phyloP scores from a whole-genome alignment of 163 green algal genomes.

The Chlamydomonas reinhardtii region DNA sequence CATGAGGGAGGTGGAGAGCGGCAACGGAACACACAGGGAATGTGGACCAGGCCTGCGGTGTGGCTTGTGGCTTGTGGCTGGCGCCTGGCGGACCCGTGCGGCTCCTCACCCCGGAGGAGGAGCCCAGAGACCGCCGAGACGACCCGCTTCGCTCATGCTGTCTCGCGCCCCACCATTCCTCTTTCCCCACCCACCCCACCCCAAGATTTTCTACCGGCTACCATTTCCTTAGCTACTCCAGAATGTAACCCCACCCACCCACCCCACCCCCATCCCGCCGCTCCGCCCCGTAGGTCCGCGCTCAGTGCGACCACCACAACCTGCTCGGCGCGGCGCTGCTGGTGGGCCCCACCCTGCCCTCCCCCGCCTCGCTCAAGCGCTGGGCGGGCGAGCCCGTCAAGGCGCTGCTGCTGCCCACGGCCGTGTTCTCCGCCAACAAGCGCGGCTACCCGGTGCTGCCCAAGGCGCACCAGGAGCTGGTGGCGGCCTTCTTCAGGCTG shows the following conservation, averaged over 20 bases:
- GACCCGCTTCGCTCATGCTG: no score
- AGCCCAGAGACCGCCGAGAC: no score
- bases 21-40: no score
- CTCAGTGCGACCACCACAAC: slow-evolving; percentile 79
- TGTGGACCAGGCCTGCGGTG: no score
- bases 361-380: slow-evolving; percentile 61
- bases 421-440: slow-evolving; percentile 90
- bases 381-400: slow-evolving; percentile 93
- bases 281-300: slow-evolving; percentile 60
- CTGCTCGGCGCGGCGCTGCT: slow-evolving; percentile 84
- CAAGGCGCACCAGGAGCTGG: slow-evolving; percentile 86
- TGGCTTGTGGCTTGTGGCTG: no score
- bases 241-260: background rate
- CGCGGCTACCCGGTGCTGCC: slow-evolving; percentile 90
- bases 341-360: slow-evolving; percentile 59
- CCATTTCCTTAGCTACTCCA: no score
- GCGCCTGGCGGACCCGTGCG: no score
- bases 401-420: slow-evolving; percentile 81
- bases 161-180: no score
- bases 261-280: background rate
- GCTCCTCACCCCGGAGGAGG: no score
- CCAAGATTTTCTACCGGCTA: no score
- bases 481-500: slow-evolving; percentile 79
- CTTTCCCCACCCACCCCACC: background rate
- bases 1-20: no score